Percentiles rank a stretch among this genome's conserved stretches.
phyloP scores from a whole-genome alignment of 108 stramenopile genomes.

The Cylindrotheca closterium region DNA sequence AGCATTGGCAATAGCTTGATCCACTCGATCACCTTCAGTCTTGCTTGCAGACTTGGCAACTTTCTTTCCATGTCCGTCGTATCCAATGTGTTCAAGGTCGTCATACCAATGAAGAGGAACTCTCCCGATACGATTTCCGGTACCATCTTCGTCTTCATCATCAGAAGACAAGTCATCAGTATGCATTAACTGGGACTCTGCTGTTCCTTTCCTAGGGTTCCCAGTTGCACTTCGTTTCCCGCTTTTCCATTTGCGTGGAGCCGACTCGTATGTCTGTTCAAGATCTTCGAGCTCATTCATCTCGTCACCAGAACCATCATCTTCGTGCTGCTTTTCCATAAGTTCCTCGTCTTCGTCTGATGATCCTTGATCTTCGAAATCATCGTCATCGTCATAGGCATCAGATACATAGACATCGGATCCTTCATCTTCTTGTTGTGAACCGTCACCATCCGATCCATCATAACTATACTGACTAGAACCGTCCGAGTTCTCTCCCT shows the following conservation, averaged over 20 bases:
- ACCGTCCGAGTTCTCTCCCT: too few relatives aligned
- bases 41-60: conserved; percentile 68
- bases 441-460: too few relatives aligned
- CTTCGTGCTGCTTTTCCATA: conserved; percentile 56
- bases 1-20: conserved; percentile 66
- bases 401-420: not conserved
- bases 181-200: conserved; percentile 68
- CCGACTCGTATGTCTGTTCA: conserved; percentile 53
- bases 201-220: conserved; percentile 5
- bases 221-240: conserved; percentile 35
- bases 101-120: conserved; percentile 99
- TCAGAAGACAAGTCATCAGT: conserved; percentile 96
- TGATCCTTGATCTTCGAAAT: conserved; percentile 87
- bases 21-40: conserved; percentile 59
- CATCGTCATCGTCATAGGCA: conserved; percentile 54
- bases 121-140: conserved; percentile 89
- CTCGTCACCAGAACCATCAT: conserved; percentile 59
- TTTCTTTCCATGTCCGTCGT: conserved; percentile 88
- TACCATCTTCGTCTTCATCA: conserved; percentile 91
- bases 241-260: conserved; percentile 50
- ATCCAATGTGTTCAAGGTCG: conserved; percentile 96
- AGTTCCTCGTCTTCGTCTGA: conserved; percentile 82
- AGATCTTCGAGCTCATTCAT: conserved; percentile 61
- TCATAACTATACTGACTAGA: too few relatives aligned
- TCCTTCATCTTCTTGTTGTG: not conserved